Evolutionary conservation across 495 filamentous ascomycete genomes (phyloP), one percentile per base, ranked within the genome.

Genomic region (Aspergillus asperescens): DNA sequence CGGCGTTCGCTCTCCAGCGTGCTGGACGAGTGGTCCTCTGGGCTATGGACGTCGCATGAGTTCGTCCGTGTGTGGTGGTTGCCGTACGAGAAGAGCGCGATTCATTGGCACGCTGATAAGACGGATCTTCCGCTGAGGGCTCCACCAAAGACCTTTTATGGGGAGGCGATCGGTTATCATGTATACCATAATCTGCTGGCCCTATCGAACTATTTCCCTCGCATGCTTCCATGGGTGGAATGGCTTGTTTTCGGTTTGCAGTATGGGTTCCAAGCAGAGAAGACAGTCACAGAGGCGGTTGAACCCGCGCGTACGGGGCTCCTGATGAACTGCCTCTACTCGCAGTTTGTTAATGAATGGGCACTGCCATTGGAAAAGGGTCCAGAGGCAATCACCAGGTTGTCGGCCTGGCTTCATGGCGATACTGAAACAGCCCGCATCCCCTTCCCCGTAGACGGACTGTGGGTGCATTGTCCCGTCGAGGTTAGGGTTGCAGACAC

Each of bases 271-370:
- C 67, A 59, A 20, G 58, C 73, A 4, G 82, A 88, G 52, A 83
- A 86, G 22, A 72, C 69, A 2, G 75, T 77, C 37, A 87, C 80
- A 16, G 72, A 75, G 39, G 94, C 86, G 18, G 81, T 96, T n/a
- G 84, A 96, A 70, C 82, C 84, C 16, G 83, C 83, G 31, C 82
- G 88, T 18, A 65, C 83, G 45, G 94, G 90, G 7, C 76, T 98
- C 50, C 74, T 95, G 38, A 90, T 98, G 87, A 91, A 98, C 68
- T 98, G 93, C 65, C 79, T 96, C 15, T 98, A 94, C 70, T 90
- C 85, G 18, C 93, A 98, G 65, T 94, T 89, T 60, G 93, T 98
- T 39, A 95, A 98, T 64, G 93, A 98, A 64, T 98, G 93, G 93
- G 91, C 92, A 4, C 79, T 98, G 42, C 93, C 93, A 6, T 71